Evolutionary conservation across 1,284 basidiomycete species (phyloP).

Genomic region (Marasmius oreades): DNA sequence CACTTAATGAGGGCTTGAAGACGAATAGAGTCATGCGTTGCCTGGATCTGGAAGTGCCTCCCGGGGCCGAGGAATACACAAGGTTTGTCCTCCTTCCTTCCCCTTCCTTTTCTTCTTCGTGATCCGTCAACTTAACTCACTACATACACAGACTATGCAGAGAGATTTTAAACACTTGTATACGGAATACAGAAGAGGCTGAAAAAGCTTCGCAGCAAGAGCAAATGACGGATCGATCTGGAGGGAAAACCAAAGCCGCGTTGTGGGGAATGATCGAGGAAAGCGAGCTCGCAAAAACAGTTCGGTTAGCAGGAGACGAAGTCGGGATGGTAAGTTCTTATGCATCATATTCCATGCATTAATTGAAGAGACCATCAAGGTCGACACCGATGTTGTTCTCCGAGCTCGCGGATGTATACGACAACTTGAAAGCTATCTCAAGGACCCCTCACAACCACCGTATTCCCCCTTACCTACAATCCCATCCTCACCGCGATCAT

Average conservation of each 20-base stretch:
- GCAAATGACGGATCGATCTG: background rate
- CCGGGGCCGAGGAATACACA: slow-evolving; percentile 87
- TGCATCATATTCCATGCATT: background rate
- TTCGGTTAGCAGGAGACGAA: slow-evolving; percentile 52
- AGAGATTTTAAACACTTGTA: slow-evolving; percentile 79
- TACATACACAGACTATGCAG: slow-evolving; percentile 55
- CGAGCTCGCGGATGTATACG: slow-evolving; percentile 48
- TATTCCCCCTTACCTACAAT: slow-evolving; percentile 31
- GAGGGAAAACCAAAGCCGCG: slow-evolving; percentile 47
- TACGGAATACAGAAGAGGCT: slow-evolving; percentile 87
- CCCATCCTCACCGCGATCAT: slow-evolving; percentile 34
- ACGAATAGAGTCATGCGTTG: slow-evolving; percentile 86
- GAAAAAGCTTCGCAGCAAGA: slow-evolving; percentile 41
- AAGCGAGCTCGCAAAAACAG: slow-evolving; percentile 69
- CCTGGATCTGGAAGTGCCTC: slow-evolving; percentile 89
- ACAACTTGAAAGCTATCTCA: slow-evolving; percentile 46
- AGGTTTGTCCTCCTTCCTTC: too few species aligned
- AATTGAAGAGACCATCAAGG: slow-evolving; percentile 28
- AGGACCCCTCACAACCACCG: slow-evolving; percentile 19
- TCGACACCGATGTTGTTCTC: slow-evolving; percentile 48
- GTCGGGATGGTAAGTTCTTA: slow-evolving; percentile 44
- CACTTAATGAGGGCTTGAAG: slow-evolving; percentile 82
- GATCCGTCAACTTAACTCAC: slow-evolving; percentile 9
- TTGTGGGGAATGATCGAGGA: slow-evolving; percentile 81
- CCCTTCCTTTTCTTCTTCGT: slow-evolving; percentile 3